These are phyloP conservation scores for Tolypocladium inflatum DNA, from an alignment of 2,329 filamentous ascomycete genomes.

Conservation along the genomic window DNA sequence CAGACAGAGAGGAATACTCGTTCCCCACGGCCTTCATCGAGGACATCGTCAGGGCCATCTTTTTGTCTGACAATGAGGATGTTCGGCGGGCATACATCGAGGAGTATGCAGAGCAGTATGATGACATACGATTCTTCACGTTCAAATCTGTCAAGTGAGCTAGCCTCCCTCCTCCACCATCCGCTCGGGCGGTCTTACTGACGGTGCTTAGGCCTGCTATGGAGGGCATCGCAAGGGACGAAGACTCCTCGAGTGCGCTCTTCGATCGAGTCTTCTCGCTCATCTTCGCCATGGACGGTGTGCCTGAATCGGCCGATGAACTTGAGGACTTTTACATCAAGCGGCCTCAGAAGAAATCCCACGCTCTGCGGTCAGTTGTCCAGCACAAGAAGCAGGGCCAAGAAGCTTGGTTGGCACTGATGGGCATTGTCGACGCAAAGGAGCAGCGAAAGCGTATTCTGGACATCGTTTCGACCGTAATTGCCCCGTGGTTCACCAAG, in stretches of 20 bases:
- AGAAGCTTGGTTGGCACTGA: conserved; percentile 74
- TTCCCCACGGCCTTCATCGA: conserved; percentile 63
- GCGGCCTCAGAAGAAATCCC: conserved; percentile 56
- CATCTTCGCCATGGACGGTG: conserved; percentile 57
- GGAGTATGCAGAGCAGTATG: conserved; percentile 69
- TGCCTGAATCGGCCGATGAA: conserved; percentile 57
- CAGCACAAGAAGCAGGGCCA: conserved; percentile 75
- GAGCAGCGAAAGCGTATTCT: conserved; percentile 74
- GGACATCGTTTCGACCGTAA: conserved; percentile 62
- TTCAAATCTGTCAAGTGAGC: conserved; percentile 65
- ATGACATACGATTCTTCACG: conserved; percentile 79
- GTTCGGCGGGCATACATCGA: conserved; percentile 65
- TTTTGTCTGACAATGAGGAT: conserved; percentile 47
- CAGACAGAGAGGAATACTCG: conserved; percentile 51
- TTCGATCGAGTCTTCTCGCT: conserved; percentile 53
- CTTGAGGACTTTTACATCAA: conserved; percentile 60
- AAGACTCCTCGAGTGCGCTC: conserved; percentile 15
- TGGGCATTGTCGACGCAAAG: conserved; percentile 56
- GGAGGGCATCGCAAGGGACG: conserved; percentile 10
- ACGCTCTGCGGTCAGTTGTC: conserved; percentile 53
- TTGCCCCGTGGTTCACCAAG: conserved; percentile 82
- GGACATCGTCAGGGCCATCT: conserved; percentile 51
- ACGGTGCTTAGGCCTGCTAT: conserved; percentile 14
- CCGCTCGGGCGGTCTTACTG: neutral
- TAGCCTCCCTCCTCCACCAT: conserved; percentile 12